These are phyloP conservation scores for Tolypocladium nubicola DNA, from an alignment of 2,329 filamentous ascomycete genomes.

Conservation along the genomic window DNA sequence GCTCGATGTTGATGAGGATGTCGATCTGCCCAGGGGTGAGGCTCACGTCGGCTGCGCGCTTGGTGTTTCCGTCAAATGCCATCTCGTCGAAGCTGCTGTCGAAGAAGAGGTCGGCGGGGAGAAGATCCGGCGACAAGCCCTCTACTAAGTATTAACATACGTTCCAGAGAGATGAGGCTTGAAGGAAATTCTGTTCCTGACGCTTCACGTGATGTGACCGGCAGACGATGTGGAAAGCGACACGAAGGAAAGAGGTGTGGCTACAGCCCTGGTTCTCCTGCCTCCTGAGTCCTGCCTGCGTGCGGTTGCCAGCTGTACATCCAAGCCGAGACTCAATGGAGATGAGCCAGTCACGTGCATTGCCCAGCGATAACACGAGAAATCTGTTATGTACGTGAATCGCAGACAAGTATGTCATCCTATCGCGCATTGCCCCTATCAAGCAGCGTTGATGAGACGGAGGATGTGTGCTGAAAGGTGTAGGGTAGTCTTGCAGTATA, in stretches of 20 bases:
- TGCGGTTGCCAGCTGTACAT: not conserved
- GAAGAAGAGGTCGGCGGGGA: not conserved
- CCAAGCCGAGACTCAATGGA: too few species aligned
- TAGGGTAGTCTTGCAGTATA: too few species aligned
- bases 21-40: slow-evolving; percentile 27
- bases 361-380: too few species aligned
- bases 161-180: not conserved
- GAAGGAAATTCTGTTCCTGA: too few species aligned
- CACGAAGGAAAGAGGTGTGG: not conserved
- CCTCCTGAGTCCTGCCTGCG: not conserved
- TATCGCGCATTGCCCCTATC: not conserved
- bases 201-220: too few species aligned
- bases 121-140: not conserved
- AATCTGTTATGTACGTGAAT: not conserved
- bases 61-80: not conserved
- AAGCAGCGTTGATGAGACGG: too few species aligned
- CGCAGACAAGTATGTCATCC: not conserved
- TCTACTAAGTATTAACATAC: not conserved
- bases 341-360: not conserved
- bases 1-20: slow-evolving; percentile 38
- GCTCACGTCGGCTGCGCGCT: slow-evolving; percentile 3
- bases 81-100: not conserved
- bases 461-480: too few species aligned
- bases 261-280: not conserved
- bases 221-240: not conserved